Conservation (phyloP, 306 rosid genomes). For the Gynostemma pentaphyllum region DNA sequence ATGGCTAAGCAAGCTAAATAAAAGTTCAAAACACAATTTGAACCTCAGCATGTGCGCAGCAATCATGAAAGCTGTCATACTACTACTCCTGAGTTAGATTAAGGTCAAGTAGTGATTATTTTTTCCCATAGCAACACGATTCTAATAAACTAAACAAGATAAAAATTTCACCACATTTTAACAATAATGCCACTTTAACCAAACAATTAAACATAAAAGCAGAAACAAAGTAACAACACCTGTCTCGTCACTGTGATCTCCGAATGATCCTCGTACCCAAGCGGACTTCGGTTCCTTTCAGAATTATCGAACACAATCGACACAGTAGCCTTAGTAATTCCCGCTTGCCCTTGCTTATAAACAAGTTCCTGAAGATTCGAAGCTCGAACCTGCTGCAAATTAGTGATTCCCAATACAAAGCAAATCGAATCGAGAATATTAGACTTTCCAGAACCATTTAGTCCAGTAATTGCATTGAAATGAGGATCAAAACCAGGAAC, state of each 20-base stretch:
- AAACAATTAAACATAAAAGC: background rate
- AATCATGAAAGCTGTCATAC: background rate
- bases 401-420: slow-evolving; percentile 83
- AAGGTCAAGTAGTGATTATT: background rate
- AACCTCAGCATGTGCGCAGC: background rate
- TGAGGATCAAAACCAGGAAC: slow-evolving; percentile 80
- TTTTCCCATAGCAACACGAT: background rate
- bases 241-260: slow-evolving; percentile 91
- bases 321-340: slow-evolving; percentile 93
- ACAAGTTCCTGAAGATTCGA: slow-evolving; percentile 94
- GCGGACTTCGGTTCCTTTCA: slow-evolving; percentile 59
- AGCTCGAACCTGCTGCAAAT: slow-evolving; percentile 88
- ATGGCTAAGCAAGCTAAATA: background rate
- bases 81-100: background rate
- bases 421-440: slow-evolving; percentile 90
- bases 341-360: slow-evolving; percentile 95
- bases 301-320: slow-evolving; percentile 75
- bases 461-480: slow-evolving; percentile 87
- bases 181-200: background rate
- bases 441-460: slow-evolving; percentile 94
- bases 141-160: background rate
- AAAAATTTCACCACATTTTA: background rate
- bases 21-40: background rate
- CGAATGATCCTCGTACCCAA: slow-evolving; percentile 64
- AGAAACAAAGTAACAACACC: slow-evolving; percentile 22